These are phyloP conservation scores for Aspergillus egyptiacus DNA, from an alignment of 495 filamentous ascomycete species.

Conservation along the genomic window DNA sequence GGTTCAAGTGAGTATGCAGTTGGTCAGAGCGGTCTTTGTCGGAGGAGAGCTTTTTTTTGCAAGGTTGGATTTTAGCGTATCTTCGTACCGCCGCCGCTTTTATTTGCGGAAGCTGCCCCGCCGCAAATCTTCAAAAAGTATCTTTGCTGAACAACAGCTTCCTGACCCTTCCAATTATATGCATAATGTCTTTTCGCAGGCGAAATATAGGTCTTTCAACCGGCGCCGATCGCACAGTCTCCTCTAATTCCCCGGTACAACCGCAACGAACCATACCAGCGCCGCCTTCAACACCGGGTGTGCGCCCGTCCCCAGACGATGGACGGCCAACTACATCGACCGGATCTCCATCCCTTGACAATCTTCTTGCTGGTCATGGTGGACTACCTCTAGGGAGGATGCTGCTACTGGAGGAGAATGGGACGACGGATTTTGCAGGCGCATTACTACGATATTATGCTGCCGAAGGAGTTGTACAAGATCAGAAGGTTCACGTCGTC, in stretches of 20 bases:
- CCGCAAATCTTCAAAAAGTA: constrained; percentile 18
- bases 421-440: constrained; percentile 90
- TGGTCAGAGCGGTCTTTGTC: neutral
- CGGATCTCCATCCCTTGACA: constrained; percentile 77
- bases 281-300: constrained; percentile 51
- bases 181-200: constrained; percentile 80
- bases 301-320: constrained; percentile 84
- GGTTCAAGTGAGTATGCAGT: neutral
- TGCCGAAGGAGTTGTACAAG: constrained; percentile 88
- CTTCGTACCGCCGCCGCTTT: constrained; percentile 24
- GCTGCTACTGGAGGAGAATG: constrained; percentile 81
- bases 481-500: constrained; percentile 79
- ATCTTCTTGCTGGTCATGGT: constrained; percentile 79
- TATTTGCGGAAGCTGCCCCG: constrained; percentile 22
- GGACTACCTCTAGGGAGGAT: constrained; percentile 78
- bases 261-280: constrained; percentile 27
- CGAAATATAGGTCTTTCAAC: constrained; percentile 67
- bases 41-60: constrained; percentile 44
- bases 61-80: constrained; percentile 20
- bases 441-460: constrained; percentile 83
- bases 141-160: neutral
- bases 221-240: constrained; percentile 28
- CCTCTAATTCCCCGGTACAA: constrained; percentile 26
- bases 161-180: neutral
- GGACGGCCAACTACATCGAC: constrained; percentile 87